These are phyloP conservation scores for Tuber calosporum DNA, from an alignment of 495 filamentous ascomycete genomes.

Conservation along the genomic window DNA sequence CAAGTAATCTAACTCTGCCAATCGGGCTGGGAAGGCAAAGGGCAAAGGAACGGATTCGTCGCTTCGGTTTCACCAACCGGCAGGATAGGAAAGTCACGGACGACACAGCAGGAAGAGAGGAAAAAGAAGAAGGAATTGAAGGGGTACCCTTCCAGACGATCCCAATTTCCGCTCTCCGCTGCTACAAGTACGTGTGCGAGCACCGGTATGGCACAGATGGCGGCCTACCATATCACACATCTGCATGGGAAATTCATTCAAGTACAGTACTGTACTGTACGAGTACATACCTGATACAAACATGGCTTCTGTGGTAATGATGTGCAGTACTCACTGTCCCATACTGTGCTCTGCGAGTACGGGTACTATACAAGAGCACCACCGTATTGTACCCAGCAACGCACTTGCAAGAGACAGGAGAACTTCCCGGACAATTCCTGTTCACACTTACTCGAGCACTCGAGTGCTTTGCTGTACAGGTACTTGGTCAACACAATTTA, in stretches of 20 bases:
- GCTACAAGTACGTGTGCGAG: not conserved
- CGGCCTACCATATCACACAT: not conserved
- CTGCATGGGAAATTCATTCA: not conserved
- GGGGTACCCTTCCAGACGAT: not conserved
- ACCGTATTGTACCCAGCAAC: not conserved
- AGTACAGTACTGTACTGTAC: no score
- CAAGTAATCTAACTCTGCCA: not conserved
- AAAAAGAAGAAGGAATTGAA: not conserved
- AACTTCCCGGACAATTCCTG: not conserved
- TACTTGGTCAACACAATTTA: no score
- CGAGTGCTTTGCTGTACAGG: not conserved
- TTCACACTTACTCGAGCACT: not conserved
- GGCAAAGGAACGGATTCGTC: not conserved
- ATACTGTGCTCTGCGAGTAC: no score
- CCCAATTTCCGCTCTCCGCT: not conserved
- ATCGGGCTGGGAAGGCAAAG: not conserved
- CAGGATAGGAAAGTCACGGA: slow-evolving; percentile 1
- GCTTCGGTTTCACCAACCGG: not conserved
- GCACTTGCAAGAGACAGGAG: not conserved
- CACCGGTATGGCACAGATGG: no score
- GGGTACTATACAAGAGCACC: no score
- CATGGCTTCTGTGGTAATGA: no score
- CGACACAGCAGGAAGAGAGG: not conserved
- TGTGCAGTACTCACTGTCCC: no score
- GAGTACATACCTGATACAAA: no score